Conservation (phyloP, 2,329 filamentous ascomycete species). For the Paecilomyces dactylethromorphus region DNA sequence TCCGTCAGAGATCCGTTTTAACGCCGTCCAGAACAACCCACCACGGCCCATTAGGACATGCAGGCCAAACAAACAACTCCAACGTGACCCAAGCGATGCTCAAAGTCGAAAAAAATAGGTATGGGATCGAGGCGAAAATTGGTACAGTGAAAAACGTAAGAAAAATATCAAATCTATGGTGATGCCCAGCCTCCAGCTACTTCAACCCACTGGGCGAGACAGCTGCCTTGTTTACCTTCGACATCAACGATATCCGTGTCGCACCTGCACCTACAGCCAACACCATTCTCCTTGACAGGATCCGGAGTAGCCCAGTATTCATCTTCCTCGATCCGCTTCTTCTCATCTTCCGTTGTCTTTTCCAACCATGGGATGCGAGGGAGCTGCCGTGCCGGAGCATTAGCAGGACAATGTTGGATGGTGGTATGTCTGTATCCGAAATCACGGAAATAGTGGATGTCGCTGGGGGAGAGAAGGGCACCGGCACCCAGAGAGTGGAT, state of each 20-base stretch:
- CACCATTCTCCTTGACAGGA: slow-evolving; percentile 84
- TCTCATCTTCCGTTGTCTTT: slow-evolving; percentile 71
- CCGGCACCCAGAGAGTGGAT: slow-evolving; percentile 97
- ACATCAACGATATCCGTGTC: slow-evolving; percentile 97
- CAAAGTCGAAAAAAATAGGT: slow-evolving; percentile 24
- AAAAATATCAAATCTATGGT: slow-evolving; percentile 34
- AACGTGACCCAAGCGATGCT: slow-evolving; percentile 25
- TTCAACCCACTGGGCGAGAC: slow-evolving; percentile 92
- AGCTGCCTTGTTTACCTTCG: slow-evolving; percentile 94
- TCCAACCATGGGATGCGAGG: slow-evolving; percentile 75
- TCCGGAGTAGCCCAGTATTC: slow-evolving; percentile 93
- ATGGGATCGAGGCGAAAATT: slow-evolving; percentile 21
- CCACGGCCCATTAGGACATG: slow-evolving; percentile 23
- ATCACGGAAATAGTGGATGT: slow-evolving; percentile 98
- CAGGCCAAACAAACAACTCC: slow-evolving; percentile 26
- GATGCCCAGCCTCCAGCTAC: slow-evolving; percentile 88
- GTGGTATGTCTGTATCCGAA: slow-evolving; percentile 98
- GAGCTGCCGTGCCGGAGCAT: slow-evolving; percentile 82
- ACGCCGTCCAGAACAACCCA: slow-evolving; percentile 29
- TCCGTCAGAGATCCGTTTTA: slow-evolving; percentile 28
- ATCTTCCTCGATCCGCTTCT: slow-evolving; percentile 83
- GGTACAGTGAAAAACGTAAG: slow-evolving; percentile 17
- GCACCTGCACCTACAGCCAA: slow-evolving; percentile 92
- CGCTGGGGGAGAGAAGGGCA: slow-evolving; percentile 68
- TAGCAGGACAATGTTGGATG: slow-evolving; percentile 96